These are phyloP conservation scores for Hanseniaspora singularis DNA, from an alignment of 805 yeast species.

Conservation along the genomic window DNA sequence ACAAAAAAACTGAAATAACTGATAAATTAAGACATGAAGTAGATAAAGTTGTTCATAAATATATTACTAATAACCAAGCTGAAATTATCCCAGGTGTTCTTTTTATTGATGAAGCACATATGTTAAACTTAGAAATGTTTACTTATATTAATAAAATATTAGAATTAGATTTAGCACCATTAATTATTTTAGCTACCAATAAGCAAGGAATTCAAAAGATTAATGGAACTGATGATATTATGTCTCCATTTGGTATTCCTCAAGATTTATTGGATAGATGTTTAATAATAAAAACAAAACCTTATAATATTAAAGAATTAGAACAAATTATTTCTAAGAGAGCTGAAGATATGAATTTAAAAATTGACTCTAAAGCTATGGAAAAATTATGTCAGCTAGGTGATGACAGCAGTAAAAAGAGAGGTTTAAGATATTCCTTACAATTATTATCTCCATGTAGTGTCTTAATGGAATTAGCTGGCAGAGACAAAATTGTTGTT, in stretches of 20 bases:
- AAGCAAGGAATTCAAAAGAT: constrained; percentile 80
- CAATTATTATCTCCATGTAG: constrained; percentile 88
- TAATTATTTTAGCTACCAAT: constrained; percentile 91
- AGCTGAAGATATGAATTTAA: constrained; percentile 62
- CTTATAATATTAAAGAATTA: constrained; percentile 77
- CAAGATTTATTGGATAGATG: constrained; percentile 86
- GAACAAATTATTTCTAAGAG: constrained; percentile 71
- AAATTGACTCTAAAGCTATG: constrained; percentile 56
- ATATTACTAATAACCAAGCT: constrained; percentile 96
- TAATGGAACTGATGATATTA: constrained; percentile 75
- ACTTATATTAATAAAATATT: constrained; percentile 88
- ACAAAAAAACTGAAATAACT: constrained; percentile 91
- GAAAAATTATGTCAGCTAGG: constrained; percentile 66
- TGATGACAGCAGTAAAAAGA: constrained; percentile 42
- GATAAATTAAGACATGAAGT: constrained; percentile 90
- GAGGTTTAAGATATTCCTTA: constrained; percentile 65
- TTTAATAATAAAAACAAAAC: constrained; percentile 80
- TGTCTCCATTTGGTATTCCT: constrained; percentile 94
- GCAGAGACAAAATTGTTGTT: constrained; percentile 54
- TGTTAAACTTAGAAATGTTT: constrained; percentile 95
- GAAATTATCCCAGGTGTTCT: constrained; percentile 95
- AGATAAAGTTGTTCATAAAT: constrained; percentile 87
- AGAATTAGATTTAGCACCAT: constrained; percentile 84
- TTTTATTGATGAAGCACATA: constrained; percentile 95
- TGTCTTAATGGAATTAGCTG: constrained; percentile 60